Evolutionary conservation across 176 grass and related monocot genomes (phyloP), one percentile per base, ranked within the genome.

Genomic region (Aegilops speltoides): DNA sequence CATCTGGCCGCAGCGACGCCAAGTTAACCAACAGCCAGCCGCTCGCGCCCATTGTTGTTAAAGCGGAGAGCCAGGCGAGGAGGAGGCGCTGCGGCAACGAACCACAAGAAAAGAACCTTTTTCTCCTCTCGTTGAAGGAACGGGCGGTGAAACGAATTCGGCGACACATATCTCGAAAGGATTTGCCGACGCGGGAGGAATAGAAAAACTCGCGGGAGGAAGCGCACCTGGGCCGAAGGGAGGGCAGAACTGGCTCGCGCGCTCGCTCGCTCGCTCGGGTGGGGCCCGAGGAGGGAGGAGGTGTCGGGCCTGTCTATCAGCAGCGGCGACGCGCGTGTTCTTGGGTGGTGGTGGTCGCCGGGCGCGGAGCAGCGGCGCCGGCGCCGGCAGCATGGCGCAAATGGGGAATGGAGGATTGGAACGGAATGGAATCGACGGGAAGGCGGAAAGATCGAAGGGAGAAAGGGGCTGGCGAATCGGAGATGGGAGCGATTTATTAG

Each of bases 401-500:
- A 84, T 32, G 61, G 85, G 62, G 59, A 37, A 68, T 56, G 15
- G 26, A 26, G 71, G 70, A 48, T 12, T 33, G 52, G 46, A 48
- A 19, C 16, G 80, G 68, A 84, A 84, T 88, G 82, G 86, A 88
- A 85, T 88, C 77, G 79, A 22, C 63, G 82, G 34, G 69, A 10
- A 33, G 36, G 84, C 74, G 66, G 67, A 41, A 61, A 80, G 57
- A 86, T 48, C 24, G 20, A 54, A 84, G 81, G 70, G 77, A 37
- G 19, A 84, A 69, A 80, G 67, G 60, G 74, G 22, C 2, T 79
- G 59, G 57, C 23, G 33, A 40, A 77, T 81, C 45, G 81, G 81
- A 70, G 82, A 81, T 73, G 77, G 77, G 76, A 68, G 61, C 46
- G 89, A 81, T 84, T 88, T 88, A 91, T 91, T 73, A 12, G 79